Base-by-base conservation (phyloP, 1,284 basidiomycete species). In the Somion occarium region DNA sequence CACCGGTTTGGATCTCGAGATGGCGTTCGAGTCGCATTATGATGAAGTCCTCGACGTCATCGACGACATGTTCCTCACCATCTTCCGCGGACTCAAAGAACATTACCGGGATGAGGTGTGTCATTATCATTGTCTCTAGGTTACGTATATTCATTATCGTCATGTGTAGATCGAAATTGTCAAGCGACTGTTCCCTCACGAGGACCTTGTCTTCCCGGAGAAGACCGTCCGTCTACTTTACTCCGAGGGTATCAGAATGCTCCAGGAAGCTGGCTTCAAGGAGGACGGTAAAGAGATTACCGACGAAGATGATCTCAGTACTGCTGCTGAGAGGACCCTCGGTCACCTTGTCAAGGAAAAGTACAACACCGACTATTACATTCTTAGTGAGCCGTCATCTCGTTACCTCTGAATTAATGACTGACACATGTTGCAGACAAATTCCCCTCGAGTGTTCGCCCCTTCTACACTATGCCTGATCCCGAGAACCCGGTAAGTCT, bases 391-490 rank as follows among this genome's bases (percentile, higher is more conserved):
- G 60, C 57, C n/a, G 9, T 18, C 12, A 3, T 34, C n/a, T 42
- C 9, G 15, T 34, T 15, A 15, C 15, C 30, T 34, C 7, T 34
- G 7, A 15, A 15, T 34, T 7, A 7, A 7, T 15, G 30, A 7
- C 30, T 34, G 15, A 34, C 30, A 34, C 15, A 3, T 20, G n/a
- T 38, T 38, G 12, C 30, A 58, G 82, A 85, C 72, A 83, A 83
- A 64, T 85, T 85, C 74, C 82, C 82, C 9, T 55, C 75, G 3
- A 73, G 73, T n/a, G 74, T 80, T 43, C 72, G 84, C 56, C 83
- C 84, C 24, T 88, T 88, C 70, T 88, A 88, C 72, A 85, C 82
- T 30, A 84, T 84, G 82, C 80, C 79, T 20, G 80, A 83, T 65
- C 71, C 79, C 2, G 59, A 68, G 46, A 69, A 83, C 66, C 67